Base-by-base conservation (phyloP, 2,329 filamentous ascomycete species). In the Ampelomyces quisqualis region DNA sequence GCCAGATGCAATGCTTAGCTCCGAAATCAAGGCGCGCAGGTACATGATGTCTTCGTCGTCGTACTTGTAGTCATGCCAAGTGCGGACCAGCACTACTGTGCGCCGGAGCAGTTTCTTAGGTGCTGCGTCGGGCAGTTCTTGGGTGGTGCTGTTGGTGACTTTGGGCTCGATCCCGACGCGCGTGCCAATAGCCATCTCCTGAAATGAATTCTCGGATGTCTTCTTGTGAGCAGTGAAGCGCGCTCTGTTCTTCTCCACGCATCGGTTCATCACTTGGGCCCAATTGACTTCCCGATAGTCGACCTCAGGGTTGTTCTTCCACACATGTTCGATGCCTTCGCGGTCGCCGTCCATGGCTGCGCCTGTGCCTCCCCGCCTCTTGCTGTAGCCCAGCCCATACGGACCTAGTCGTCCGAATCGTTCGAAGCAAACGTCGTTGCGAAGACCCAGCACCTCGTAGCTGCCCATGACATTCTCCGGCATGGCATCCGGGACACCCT, bases 381-480 rank as follows among this genome's bases (percentile, higher is more conserved):
- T 74, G 21, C 86, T 88, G 66, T 97, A 97, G 7, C 91, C 91
- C 47, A 89, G 81, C 0, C 91, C 91, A 56, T 98, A 98, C 0
- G 91, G 87, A 0, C 88, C 90, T 20, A 93, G 80, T 49, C 90
- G 80, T 3, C 91, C 91, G 63, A 88, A 95, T 2, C 93, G 80
- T 55, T 98, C 93, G 62, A 95, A 96, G 71, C 93, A 98, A 32
- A 96, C 80, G 58, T 95, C 85, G 52, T 94, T 81, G 13, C 86
- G 81, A 23, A 97, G 73, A 0, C 83, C 85, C 9, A 97, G 70
- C 27, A 91, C 68, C 7, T 90, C 82, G 58, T 95, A 90, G 0
- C 89, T 95, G n/a, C 93, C 93, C 60, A 91, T 79, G 2, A 88
- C 80, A 43, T 89, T 80, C 34, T 93, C 81, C 0, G 93, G 93